A percentile compares a stretch with the other conserved stretches of the same genome.
Conservation (phyloP, 1,139 yeast species). For the Taphrina pruni region DNA sequence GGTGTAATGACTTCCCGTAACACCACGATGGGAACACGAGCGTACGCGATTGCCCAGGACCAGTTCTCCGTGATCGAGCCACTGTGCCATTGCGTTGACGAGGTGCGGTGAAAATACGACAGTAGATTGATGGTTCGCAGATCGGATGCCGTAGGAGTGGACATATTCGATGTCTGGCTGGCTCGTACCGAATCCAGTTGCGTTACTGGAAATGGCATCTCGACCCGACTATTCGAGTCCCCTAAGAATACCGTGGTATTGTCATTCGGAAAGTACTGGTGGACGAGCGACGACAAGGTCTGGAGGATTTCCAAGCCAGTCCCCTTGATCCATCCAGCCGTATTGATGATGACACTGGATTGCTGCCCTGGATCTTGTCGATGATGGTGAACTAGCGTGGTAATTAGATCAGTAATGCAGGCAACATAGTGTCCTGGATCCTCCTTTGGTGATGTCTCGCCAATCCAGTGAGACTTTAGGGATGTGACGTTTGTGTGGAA, state of each 20-base stretch:
- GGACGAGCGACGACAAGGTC: constrained; percentile 54
- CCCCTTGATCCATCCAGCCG: constrained; percentile 96
- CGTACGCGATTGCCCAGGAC: constrained; percentile 32
- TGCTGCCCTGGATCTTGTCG: constrained; percentile 46
- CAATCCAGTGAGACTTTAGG: constrained; percentile 61
- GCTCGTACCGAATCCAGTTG: not conserved
- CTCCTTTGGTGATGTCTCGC: constrained; percentile 74
- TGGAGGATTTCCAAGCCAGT: constrained; percentile 72
- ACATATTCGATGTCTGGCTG: too few relatives aligned
- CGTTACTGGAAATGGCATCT: not conserved
- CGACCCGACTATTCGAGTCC: not conserved
- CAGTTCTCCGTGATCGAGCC: constrained; percentile 31
- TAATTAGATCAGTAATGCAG: constrained; percentile 53
- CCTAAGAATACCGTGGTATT: not conserved
- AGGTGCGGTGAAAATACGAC: constrained; percentile 50
- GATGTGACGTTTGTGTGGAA: constrained; percentile 50
- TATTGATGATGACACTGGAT: constrained; percentile 67
- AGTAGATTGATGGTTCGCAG: constrained; percentile 50
- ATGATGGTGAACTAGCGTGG: constrained; percentile 1
- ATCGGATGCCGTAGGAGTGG: constrained; percentile 46
- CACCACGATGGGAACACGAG: constrained; percentile 5
- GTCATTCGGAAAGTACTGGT: constrained; percentile 13
- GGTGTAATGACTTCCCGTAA: constrained; percentile 20
- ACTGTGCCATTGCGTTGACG: constrained; percentile 26
- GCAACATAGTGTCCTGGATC: constrained; percentile 65